Evolutionary conservation across 768 basidiomycete species (phyloP).

Genomic region (Boletus rubroflammeus): DNA sequence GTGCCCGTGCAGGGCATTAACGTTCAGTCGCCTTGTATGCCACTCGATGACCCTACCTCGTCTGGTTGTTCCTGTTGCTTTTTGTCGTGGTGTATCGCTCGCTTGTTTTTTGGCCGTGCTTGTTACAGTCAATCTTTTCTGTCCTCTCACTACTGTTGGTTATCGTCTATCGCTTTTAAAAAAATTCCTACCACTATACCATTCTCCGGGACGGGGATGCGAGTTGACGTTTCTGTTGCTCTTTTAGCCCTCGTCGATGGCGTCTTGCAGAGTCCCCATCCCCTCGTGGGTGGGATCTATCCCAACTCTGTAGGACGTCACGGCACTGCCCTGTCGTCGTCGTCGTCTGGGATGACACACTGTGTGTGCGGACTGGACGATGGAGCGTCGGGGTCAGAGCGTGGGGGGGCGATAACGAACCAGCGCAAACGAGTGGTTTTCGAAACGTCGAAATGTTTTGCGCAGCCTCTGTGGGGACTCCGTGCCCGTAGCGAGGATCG

Average conservation of each 20-base stretch:
- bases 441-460: constrained; percentile 15
- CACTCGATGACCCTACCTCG: too few species aligned
- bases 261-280: constrained; percentile 8
- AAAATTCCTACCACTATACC: too few species aligned
- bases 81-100: too few species aligned
- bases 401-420: constrained; percentile 25
- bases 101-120: too few species aligned
- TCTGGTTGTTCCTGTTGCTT: too few species aligned
- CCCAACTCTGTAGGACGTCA: constrained; percentile 10
- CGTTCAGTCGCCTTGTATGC: too few species aligned
- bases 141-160: too few species aligned
- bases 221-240: not conserved
- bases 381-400: not conserved
- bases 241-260: constrained; percentile 2
- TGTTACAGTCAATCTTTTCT: too few species aligned
- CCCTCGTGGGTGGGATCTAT: not conserved
- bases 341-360: constrained; percentile 20
- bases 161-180: too few species aligned
- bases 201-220: not conserved
- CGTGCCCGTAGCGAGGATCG: constrained; percentile 64
- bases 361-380: constrained; percentile 7
- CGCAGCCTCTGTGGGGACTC: constrained; percentile 77
- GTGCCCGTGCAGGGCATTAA: too few species aligned
- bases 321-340: not conserved
- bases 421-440: constrained; percentile 50